A percentile compares a stretch with the other conserved stretches of the same genome.
Conservation (phyloP, 208 protist species). For the Tritrichomonas foetus region DNA sequence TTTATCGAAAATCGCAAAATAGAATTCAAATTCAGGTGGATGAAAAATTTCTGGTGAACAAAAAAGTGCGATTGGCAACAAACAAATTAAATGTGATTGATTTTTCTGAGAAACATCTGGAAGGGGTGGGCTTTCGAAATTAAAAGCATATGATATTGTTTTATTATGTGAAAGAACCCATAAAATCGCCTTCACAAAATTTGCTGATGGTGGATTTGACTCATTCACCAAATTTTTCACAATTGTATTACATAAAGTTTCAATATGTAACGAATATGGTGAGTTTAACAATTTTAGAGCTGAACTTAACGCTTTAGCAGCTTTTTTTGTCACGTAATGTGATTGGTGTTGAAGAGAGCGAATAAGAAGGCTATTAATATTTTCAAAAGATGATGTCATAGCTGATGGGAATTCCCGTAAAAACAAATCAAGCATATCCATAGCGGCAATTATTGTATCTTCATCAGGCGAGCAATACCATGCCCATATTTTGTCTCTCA, state of each 20-base stretch:
- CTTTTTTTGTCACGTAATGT: not conserved
- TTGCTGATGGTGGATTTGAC: not conserved
- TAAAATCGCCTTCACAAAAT: not conserved
- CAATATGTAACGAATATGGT: not conserved
- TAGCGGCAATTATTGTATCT: not conserved
- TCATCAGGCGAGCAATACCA: not conserved
- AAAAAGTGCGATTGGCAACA: too few relatives aligned
- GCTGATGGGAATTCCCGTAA: not conserved
- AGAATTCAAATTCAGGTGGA: not conserved
- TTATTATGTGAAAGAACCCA: not conserved
- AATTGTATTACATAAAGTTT: not conserved
- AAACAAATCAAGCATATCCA: not conserved
- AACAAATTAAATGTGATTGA: too few relatives aligned
- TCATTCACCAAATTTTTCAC: not conserved
- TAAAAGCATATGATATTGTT: too few relatives aligned
- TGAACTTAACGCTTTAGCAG: not conserved
- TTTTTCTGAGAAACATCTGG: too few relatives aligned
- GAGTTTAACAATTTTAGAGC: not conserved
- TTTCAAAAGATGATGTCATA: not conserved
- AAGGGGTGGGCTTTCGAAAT: too few relatives aligned
- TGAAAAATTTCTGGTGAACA: not conserved
- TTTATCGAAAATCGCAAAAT: too few relatives aligned
- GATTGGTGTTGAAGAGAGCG: not conserved
- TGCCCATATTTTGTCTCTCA: not conserved
- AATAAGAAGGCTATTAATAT: not conserved